Conservation (phyloP, 495 filamentous ascomycete genomes). For the Aspergillus affinis region DNA sequence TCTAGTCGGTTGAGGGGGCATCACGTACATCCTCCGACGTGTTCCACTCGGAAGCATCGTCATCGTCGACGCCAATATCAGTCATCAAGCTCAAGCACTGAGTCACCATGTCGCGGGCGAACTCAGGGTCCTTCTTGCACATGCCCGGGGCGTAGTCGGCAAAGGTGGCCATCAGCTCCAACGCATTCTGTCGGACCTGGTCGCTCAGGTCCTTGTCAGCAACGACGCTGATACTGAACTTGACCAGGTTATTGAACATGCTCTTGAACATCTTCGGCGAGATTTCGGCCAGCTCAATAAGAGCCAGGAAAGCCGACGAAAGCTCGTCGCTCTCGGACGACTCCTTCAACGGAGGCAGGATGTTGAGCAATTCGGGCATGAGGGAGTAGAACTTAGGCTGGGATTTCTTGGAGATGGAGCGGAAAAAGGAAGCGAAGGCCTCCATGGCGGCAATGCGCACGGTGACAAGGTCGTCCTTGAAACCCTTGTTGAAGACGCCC, state of each 20-base stretch:
- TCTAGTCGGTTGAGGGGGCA: neutral
- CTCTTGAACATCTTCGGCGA: slow-evolving; percentile 95
- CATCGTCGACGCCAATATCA: slow-evolving; percentile 93
- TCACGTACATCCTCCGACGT: slow-evolving; percentile 79
- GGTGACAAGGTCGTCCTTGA: slow-evolving; percentile 80
- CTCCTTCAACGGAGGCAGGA: slow-evolving; percentile 90
- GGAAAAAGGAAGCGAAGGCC: slow-evolving; percentile 94
- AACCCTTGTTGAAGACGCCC: slow-evolving; percentile 81
- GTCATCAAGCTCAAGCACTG: slow-evolving; percentile 99
- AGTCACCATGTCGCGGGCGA: slow-evolving; percentile 94
- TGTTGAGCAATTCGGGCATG: slow-evolving; percentile 85
- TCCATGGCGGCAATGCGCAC: slow-evolving; percentile 93
- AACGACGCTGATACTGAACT: slow-evolving; percentile 87
- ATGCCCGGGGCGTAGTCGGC: slow-evolving; percentile 90
- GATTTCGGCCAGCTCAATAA: slow-evolving; percentile 91
- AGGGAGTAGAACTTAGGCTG: slow-evolving; percentile 84
- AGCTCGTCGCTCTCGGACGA: slow-evolving; percentile 84
- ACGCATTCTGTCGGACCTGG: slow-evolving; percentile 85
- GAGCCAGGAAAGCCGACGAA: slow-evolving; percentile 79
- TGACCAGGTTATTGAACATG: slow-evolving; percentile 85
- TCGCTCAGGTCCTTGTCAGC: slow-evolving; percentile 94
- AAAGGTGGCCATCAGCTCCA: slow-evolving; percentile 98
- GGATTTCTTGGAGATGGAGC: slow-evolving; percentile 78
- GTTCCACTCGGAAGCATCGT: slow-evolving; percentile 94
- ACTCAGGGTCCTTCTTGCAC: slow-evolving; percentile 89